Base-by-base conservation (phyloP, 768 basidiomycete species). In the Candolleomyces aberdarensis region DNA sequence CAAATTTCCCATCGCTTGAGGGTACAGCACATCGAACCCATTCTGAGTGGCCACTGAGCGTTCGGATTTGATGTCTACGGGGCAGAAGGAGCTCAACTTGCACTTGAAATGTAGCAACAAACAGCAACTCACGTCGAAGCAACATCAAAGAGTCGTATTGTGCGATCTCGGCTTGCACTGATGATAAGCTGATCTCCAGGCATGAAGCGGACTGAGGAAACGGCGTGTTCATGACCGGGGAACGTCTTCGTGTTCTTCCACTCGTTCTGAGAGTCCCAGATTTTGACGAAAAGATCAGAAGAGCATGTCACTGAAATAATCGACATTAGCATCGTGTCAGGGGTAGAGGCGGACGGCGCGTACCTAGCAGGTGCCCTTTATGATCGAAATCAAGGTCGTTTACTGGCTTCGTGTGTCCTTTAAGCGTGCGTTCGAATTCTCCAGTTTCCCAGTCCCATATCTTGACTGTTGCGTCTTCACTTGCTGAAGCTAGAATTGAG, bases 361-460 rank as follows among this genome's bases (percentile, higher is more conserved):
- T 69, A 93, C 94, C 93, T 65, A 95, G 77, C 29, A 90, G 72
- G 65, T 85, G 86, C 39, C 94, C 94, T 76, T 91, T 93, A 62
- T 86, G 84, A 73, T 96, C 92, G 69, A 89, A 96, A 71, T 94
- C 91, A 58, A 91, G 85, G 74, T 95, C 94, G 71, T 85, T 85
- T 31, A 96, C 88, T 19, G 88, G 85, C 71, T 91, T 92, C 39
- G 94, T 96, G 76, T 96, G 94, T 7, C 94, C 92, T 74, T 95
- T 96, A 61, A 96, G 74, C 10, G 94, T 96, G 64, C 92, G 77
- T 73, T 96, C 94, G 71, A 94, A 91, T 66, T 96, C 94, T 46
- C 94, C 94, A 32, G 91, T 89, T 72, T 96, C 94, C 94, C 94
- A 96, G 67, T 96, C 94, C 94, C 94, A 96, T 51, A 96, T 87